Evolutionary conservation across 1,284 basidiomycete genomes (phyloP).

Genomic region (Lentinula novae-zelandiae): DNA sequence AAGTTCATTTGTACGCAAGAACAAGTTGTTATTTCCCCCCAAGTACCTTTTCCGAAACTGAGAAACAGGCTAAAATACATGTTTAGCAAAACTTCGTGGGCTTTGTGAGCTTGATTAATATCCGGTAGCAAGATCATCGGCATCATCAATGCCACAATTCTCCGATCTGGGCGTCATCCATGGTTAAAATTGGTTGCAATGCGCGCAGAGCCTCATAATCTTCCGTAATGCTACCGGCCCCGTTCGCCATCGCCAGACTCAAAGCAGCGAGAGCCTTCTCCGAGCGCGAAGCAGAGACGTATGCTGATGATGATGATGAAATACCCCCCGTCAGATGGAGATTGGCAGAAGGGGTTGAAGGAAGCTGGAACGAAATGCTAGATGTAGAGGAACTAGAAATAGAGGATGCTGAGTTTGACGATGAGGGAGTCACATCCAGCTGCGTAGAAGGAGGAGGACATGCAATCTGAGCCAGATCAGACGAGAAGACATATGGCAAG

Average conservation of each 20-base stretch:
- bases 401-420: constrained; percentile 20
- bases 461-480: neutral
- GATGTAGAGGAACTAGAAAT: constrained; percentile 14
- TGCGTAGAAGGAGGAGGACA: constrained; percentile 11
- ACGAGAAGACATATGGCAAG: neutral
- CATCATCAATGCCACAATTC: constrained; percentile 57
- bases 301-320: constrained; percentile 14
- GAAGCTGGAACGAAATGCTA: constrained; percentile 18
- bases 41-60: neutral
- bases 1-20: neutral
- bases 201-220: constrained; percentile 53
- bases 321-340: constrained; percentile 12
- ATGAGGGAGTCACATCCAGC: constrained; percentile 19
- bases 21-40: neutral
- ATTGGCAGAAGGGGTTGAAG: constrained; percentile 17
- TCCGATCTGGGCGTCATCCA: constrained; percentile 48
- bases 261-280: constrained; percentile 64
- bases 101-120: neutral
- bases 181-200: constrained; percentile 32
- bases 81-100: neutral
- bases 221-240: constrained; percentile 59
- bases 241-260: constrained; percentile 61
- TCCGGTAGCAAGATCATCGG: neutral
- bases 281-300: constrained; percentile 32
- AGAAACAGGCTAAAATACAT: neutral